A percentile compares a stretch with the other conserved stretches of the same genome.
Conservation (phyloP, 768 basidiomycete species). For the Termitomyces titanicus region DNA sequence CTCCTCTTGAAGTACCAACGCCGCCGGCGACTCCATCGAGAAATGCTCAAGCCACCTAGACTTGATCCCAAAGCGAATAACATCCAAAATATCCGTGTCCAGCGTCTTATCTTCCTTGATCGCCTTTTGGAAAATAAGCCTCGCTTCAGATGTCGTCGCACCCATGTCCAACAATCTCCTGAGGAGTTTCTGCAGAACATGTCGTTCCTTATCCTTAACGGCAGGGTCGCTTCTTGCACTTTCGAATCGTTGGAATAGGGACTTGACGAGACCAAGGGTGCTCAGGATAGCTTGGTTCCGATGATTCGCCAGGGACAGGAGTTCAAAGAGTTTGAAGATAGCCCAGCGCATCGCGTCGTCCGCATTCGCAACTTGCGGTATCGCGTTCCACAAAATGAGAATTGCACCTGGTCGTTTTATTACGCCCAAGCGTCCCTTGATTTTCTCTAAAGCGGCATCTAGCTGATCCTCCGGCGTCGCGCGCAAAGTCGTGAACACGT, state of each 20-base stretch:
- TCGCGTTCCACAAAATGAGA: conserved; percentile 51
- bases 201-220: conserved; percentile 46
- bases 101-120: conserved; percentile 47
- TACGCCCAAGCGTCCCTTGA: conserved; percentile 41
- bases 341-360: conserved; percentile 45
- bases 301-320: conserved; percentile 56
- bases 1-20: conserved; percentile 46
- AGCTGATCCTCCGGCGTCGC: conserved; percentile 31
- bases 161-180: conserved; percentile 75
- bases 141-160: conserved; percentile 58
- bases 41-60: conserved; percentile 80
- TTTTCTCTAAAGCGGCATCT: conserved; percentile 35
- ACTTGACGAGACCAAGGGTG: conserved; percentile 49
- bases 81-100: conserved; percentile 63
- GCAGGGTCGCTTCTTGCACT: conserved; percentile 18
- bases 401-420: conserved; percentile 63
- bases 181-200: conserved; percentile 57
- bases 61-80: conserved; percentile 68
- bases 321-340: conserved; percentile 60
- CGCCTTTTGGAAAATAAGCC: conserved; percentile 57
- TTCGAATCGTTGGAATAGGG: conserved; percentile 49
- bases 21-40: conserved; percentile 56
- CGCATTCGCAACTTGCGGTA: conserved; percentile 30
- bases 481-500: conserved; percentile 50
- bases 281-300: conserved; percentile 68